Evolutionary conservation across 2,329 filamentous ascomycete genomes (phyloP).

Genomic region (Dryadomyces quercus-mongolicae): DNA sequence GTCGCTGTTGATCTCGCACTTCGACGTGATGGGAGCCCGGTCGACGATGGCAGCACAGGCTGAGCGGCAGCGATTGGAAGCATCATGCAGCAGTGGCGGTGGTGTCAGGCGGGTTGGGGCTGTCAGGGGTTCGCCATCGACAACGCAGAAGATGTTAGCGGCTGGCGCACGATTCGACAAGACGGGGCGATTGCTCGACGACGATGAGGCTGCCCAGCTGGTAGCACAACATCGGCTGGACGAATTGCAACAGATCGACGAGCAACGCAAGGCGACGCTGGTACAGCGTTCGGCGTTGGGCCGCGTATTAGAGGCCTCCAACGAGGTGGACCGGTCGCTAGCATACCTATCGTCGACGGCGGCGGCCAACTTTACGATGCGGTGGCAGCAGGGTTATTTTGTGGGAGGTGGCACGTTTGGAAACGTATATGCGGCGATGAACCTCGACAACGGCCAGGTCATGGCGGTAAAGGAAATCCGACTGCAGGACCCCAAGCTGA

Average conservation of each 20-base stretch:
- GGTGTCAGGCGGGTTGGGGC: not conserved
- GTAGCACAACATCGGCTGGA: constrained; percentile 66
- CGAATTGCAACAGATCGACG: constrained; percentile 65
- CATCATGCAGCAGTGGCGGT: constrained; percentile 50
- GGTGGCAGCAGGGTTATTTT: constrained; percentile 98
- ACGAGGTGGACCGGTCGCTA: constrained; percentile 89
- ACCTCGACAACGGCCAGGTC: constrained; percentile 85
- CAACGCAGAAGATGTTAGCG: constrained; percentile 35
- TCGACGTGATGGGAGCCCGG: constrained; percentile 96
- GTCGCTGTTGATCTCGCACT: constrained; percentile 93
- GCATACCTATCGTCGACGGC: constrained; percentile 89
- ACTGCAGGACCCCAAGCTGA: constrained; percentile 89
- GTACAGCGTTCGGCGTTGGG: constrained; percentile 79
- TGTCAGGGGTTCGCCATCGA: constrained; percentile 35
- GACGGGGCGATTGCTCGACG: constrained; percentile 39
- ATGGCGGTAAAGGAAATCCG: constrained; percentile 99
- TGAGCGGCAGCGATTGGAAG: constrained; percentile 79
- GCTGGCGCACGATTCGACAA: not conserved
- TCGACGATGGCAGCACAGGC: constrained; percentile 88
- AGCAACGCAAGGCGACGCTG: constrained; percentile 64
- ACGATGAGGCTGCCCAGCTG: constrained; percentile 70
- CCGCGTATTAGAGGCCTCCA: constrained; percentile 83
- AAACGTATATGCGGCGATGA: constrained; percentile 94
- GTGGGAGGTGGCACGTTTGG: constrained; percentile 95
- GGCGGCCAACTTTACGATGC: constrained; percentile 87